Conservation (phyloP, 495 filamentous ascomycete species). For the Penicillium manginii region DNA sequence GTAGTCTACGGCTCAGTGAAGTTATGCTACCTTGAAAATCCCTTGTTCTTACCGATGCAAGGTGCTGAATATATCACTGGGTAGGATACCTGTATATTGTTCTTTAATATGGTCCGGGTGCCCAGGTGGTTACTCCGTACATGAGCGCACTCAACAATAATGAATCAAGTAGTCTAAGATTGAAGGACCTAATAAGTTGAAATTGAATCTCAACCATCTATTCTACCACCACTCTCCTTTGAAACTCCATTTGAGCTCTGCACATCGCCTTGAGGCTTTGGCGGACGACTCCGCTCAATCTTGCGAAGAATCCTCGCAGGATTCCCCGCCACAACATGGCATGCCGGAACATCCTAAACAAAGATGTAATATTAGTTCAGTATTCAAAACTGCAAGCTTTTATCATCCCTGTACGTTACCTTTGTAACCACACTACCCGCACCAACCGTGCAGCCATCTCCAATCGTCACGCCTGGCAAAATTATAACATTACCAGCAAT, state of each 20-base stretch:
- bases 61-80: too few species aligned
- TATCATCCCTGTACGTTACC: slow-evolving; percentile 51
- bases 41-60: too few species aligned
- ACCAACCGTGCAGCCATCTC: slow-evolving; percentile 74
- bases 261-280: background rate
- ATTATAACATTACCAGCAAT: slow-evolving; percentile 78
- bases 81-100: too few species aligned
- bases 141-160: background rate
- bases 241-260: background rate
- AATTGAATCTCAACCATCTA: background rate
- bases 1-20: too few species aligned
- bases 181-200: too few species aligned
- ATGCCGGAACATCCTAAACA: slow-evolving; percentile 62
- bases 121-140: too few species aligned
- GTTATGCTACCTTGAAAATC: too few species aligned
- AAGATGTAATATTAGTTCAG: background rate
- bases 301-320: slow-evolving; percentile 62
- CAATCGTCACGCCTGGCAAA: slow-evolving; percentile 81
- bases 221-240: too few species aligned
- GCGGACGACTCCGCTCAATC: background rate
- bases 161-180: background rate
- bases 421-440: slow-evolving; percentile 90
- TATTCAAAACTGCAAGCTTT: too few species aligned
- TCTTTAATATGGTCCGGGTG: too few species aligned
- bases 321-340: slow-evolving; percentile 67